Conservation (phyloP, 2,329 filamentous ascomycete genomes). For the Grosmannia serpens region DNA sequence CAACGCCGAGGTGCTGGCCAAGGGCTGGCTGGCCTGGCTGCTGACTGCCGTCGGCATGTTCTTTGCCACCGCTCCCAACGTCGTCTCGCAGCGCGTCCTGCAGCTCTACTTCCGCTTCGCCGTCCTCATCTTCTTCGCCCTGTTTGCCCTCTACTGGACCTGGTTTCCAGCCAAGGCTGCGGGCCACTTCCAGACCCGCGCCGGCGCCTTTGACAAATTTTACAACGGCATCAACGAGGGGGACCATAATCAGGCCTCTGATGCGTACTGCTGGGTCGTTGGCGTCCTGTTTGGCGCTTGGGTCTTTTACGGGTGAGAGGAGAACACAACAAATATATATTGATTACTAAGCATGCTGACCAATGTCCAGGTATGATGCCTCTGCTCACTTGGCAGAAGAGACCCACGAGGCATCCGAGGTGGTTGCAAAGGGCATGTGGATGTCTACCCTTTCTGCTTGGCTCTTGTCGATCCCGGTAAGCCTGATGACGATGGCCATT, state of each 20-base stretch:
- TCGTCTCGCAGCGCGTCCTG: slow-evolving; percentile 39
- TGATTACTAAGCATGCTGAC: not conserved
- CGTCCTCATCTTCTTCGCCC: slow-evolving; percentile 22
- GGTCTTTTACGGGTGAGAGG: slow-evolving; percentile 19
- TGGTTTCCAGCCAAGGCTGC: slow-evolving; percentile 25
- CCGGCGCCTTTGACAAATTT: slow-evolving; percentile 22
- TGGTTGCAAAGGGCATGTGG: slow-evolving; percentile 28
- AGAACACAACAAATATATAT: not conserved
- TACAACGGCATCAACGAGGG: slow-evolving; percentile 27
- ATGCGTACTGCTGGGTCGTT: slow-evolving; percentile 25
- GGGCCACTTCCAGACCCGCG: slow-evolving; percentile 21
- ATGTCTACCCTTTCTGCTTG: slow-evolving; percentile 23
- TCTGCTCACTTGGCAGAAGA: slow-evolving; percentile 26
- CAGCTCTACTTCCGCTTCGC: slow-evolving; percentile 25
- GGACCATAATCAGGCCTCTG: slow-evolving; percentile 20
- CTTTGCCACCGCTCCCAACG: slow-evolving; percentile 36
- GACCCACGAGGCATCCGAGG: slow-evolving; percentile 22
- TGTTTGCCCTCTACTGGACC: slow-evolving; percentile 25
- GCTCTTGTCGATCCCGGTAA: slow-evolving; percentile 22
- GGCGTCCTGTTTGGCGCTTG: slow-evolving; percentile 24
- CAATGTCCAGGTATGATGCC: slow-evolving; percentile 17
- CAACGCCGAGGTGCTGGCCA: slow-evolving; percentile 17
- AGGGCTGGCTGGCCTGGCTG: slow-evolving; percentile 29
- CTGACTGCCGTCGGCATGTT: slow-evolving; percentile 30
- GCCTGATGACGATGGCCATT: too few relatives aligned